A percentile compares a stretch with the other conserved stretches of the same genome.
Evolutionary conservation across 2,329 filamentous ascomycete genomes (phyloP).

Genomic region (Neonectria faginata): DNA sequence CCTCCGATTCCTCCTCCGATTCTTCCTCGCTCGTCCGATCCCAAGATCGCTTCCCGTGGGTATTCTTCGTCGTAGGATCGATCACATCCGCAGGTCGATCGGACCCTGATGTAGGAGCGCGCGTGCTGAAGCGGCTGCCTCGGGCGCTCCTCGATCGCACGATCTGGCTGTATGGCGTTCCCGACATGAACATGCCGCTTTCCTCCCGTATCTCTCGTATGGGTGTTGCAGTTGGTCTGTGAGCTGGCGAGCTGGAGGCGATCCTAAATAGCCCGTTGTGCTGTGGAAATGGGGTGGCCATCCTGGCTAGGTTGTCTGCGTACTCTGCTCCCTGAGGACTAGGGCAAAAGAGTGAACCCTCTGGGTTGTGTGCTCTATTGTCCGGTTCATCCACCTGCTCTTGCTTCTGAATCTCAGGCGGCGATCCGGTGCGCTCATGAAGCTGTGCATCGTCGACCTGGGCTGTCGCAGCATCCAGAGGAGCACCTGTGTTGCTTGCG

Average conservation of each 20-base stretch:
- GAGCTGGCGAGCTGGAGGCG: not conserved
- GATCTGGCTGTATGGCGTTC: slow-evolving; percentile 26
- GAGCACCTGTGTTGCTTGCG: not conserved
- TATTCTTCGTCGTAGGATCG: not conserved
- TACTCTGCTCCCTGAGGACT: not conserved
- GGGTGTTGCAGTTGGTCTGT: not conserved
- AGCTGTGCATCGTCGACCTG: not conserved
- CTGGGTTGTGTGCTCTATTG: not conserved
- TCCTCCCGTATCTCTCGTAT: slow-evolving; percentile 23
- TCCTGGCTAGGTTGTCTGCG: slow-evolving; percentile 19
- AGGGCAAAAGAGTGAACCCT: slow-evolving; percentile 28
- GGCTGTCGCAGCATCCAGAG: not conserved
- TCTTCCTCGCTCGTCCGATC: not conserved
- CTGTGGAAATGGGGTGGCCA: slow-evolving; percentile 14
- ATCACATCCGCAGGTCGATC: not conserved
- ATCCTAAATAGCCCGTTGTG: not conserved
- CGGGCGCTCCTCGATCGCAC: slow-evolving; percentile 1
- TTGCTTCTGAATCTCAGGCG: not conserved
- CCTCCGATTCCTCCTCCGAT: no score
- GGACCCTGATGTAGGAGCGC: not conserved
- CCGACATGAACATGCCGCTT: slow-evolving; percentile 33
- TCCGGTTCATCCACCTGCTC: not conserved
- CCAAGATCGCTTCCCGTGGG: not conserved
- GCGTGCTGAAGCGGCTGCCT: not conserved
- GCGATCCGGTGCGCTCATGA: not conserved